Percentiles rank a stretch among this genome's conserved stretches.
phyloP scores from a whole-genome alignment of 768 basidiomycete genomes.

The Leccinum fibrillosum region DNA sequence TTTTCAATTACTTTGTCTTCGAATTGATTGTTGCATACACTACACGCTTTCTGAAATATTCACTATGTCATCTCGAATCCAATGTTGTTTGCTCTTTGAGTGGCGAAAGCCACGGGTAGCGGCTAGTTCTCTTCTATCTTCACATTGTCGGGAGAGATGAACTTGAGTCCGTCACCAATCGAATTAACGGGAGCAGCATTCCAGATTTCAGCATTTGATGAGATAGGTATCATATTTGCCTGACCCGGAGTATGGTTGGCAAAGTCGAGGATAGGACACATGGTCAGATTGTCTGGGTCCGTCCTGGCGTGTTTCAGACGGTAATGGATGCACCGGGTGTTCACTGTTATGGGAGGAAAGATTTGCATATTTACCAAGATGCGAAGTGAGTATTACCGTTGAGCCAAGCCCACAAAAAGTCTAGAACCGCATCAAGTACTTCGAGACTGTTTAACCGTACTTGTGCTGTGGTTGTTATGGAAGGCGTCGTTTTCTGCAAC shows the following conservation, averaged over 20 bases:
- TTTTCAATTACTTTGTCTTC: too few species aligned
- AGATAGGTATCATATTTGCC: constrained; percentile 43
- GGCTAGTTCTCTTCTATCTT: constrained; percentile 43
- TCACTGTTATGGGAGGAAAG: constrained; percentile 50
- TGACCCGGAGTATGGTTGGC: constrained; percentile 66
- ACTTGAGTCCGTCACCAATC: constrained; percentile 46
- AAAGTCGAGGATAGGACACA: constrained; percentile 90
- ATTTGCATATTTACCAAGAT: constrained; percentile 2
- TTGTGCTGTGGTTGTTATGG: neutral
- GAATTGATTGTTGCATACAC: too few species aligned
- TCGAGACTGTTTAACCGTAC: neutral
- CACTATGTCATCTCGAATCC: too few species aligned
- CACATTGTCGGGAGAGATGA: constrained; percentile 45
- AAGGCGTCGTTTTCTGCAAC: constrained; percentile 8
- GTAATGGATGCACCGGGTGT: constrained; percentile 86
- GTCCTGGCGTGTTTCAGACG: constrained; percentile 47
- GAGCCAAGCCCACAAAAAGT: constrained; percentile 89
- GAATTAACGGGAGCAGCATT: constrained; percentile 33
- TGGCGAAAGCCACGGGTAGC: too few species aligned
- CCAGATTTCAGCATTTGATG: constrained; percentile 36
- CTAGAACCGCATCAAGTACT: constrained; percentile 17
- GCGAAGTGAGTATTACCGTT: constrained; percentile 52
- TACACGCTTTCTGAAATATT: too few species aligned
- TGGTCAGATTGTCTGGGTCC: constrained; percentile 73
- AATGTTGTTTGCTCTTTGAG: too few species aligned